Conservation (phyloP, 164 flowering plant genomes). For the Vitis rotundifolia region DNA sequence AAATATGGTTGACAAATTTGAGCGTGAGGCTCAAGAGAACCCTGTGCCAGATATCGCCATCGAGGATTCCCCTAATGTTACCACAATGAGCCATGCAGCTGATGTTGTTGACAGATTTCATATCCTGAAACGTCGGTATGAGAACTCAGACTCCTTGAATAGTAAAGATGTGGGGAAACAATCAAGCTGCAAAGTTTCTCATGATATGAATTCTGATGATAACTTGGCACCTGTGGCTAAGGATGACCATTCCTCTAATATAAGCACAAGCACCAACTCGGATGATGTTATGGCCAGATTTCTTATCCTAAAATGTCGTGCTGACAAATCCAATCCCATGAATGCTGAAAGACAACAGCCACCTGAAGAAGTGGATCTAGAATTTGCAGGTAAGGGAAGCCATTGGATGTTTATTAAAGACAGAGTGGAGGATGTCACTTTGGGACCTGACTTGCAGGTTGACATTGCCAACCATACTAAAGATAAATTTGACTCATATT, state of each 20-base stretch:
- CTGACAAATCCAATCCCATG: constrained; percentile 23
- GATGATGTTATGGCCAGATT: constrained; percentile 45
- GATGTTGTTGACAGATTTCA: constrained; percentile 39
- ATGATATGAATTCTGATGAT: constrained; percentile 3
- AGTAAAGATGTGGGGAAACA: no score
- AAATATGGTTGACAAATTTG: constrained; percentile 5
- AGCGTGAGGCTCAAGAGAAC: constrained; percentile 12
- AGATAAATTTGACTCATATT: not conserved
- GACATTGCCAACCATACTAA: not conserved
- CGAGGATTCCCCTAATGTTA: constrained; percentile 17
- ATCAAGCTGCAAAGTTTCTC: constrained; percentile 9
- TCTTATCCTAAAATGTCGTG: constrained; percentile 38
- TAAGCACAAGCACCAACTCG: not conserved
- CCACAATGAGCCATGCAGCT: constrained; percentile 9
- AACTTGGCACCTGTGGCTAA: not conserved
- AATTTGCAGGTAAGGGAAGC: constrained; percentile 15
- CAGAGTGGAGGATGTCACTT: constrained; percentile 9
- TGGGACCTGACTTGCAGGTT: constrained; percentile 1
- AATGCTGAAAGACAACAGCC: constrained; percentile 14
- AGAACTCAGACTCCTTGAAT: no score
- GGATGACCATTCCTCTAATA: not conserved
- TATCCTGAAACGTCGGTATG: constrained; percentile 23
- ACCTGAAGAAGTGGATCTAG: constrained; percentile 14
- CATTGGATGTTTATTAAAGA: constrained; percentile 12
- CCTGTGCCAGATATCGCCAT: not conserved